Evolutionary conservation across 768 basidiomycete species (phyloP).

Genomic region (Suillus plorans): DNA sequence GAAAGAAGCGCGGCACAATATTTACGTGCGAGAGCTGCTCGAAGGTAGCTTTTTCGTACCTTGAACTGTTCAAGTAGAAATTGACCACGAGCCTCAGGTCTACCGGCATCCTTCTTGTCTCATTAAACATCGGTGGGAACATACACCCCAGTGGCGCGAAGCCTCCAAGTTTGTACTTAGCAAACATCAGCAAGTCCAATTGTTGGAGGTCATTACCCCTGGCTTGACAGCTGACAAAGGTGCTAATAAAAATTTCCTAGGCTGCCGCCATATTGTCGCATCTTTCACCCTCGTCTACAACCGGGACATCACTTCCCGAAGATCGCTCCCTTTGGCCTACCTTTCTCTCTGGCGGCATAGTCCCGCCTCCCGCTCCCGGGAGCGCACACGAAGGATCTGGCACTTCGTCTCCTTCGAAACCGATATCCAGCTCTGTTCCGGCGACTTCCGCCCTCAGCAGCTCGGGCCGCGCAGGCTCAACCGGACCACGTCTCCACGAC

Average conservation of each 20-base stretch:
- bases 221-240: neutral
- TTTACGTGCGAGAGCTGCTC: conserved; percentile 94
- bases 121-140: conserved; percentile 98
- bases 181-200: conserved; percentile 97
- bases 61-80: conserved; percentile 1
- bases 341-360: conserved; percentile 68
- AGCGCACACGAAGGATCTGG: conserved; percentile 21
- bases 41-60: conserved; percentile 54
- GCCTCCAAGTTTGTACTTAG: conserved; percentile 86
- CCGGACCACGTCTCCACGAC: conserved; percentile 66
- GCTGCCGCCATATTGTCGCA: conserved; percentile 95
- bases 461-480: conserved; percentile 27
- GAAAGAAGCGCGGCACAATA: conserved; percentile 80
- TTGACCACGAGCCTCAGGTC: conserved; percentile 43
- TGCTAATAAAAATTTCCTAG: conserved; percentile 35
- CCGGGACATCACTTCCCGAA: conserved; percentile 82
- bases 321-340: conserved; percentile 93
- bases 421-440: conserved; percentile 57
- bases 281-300: conserved; percentile 61
- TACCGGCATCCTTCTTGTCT: conserved; percentile 93
- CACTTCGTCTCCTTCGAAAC: conserved; percentile 18
- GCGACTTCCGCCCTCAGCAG: conserved; percentile 27
- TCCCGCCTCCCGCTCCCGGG: conserved; percentile 49
- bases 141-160: conserved; percentile 94
- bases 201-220: conserved; percentile 69